Evolutionary conservation across 345 rosid species (phyloP), one percentile per base, ranked within the genome.

Genomic region (Capsella bursapastoris): DNA sequence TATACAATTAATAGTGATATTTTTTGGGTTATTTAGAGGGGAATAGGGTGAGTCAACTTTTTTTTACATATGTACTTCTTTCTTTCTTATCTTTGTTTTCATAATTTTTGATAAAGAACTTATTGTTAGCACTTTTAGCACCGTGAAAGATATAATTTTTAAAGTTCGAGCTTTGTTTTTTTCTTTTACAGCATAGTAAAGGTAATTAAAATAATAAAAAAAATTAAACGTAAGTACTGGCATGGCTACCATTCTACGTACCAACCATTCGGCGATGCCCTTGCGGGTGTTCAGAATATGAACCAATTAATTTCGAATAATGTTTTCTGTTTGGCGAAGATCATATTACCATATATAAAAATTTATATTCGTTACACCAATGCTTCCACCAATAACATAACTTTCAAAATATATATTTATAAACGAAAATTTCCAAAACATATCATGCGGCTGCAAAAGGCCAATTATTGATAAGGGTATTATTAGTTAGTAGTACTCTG

Each of bases 21-120:
- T 66, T 22, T 48, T 48, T 48, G 34, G 12, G 49, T 66, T 66
- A 66, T n/a, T 6, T n/a, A 45, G 50, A 45, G 50, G 9, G 50
- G 10, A 22, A 50, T 50, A 50, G 55, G 13, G 4, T 50, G 13
- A 50, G 50, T 45, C 50, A 45, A 45, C 16, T n/a, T n/a, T 41
- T 41, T 41, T 45, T 2, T 14, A 44, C 6, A 44, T 45, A 6
- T 44, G 10, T 9, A n/a, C 22, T n/a, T 45, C 1, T 45, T n/a
- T 45, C 49, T 45, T 45, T 6, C 25, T 22, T 22, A 22, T 45
- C 8, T n/a, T 6, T 45, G 50, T n/a, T 2, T 22, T 2, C 50
- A 45, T 14, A 14, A 5, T 5, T 45, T 45, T 44, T 13, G 2
- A 44, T 40, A 40, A 10, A 40, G 10, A 40, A 40, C 14, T 1